Base-by-base conservation (phyloP, 768 basidiomycete species). In the Mrakia gelida region DNA sequence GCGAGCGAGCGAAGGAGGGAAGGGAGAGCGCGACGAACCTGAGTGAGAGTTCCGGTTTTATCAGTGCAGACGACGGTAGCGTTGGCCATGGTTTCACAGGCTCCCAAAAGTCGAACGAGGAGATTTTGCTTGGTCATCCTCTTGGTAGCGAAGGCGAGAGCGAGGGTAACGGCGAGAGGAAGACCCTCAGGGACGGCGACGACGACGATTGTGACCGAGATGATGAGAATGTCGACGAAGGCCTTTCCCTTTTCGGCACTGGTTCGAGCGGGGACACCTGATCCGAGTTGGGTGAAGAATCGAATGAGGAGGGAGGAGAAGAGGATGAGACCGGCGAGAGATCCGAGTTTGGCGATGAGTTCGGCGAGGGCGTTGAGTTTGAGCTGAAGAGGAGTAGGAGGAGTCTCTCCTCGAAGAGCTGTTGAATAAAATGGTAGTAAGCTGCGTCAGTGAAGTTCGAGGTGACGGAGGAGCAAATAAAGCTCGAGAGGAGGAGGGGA, bases 1-100 rank as follows among this genome's bases (percentile, higher is more conserved):
- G 2, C 15, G 34, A 18, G 10, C 8, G 10, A 10, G 70, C 0
- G 6, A n/a, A 26, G 13, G 11, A 4, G 13, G 38, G 38, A 38
- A 38, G 28, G n/a, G 18, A 56, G 11, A n/a, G 11, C 16, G 54
- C 45, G 13, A 59, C 59, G 59, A 59, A 59, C 59, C 63, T 76
- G 77, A 0, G 97, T 99, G 32, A 99, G 90, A 13, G 96, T 98
- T 54, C 96, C 96, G 2, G 95, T 96, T 86, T 96, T 95, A 87
- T 95, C 94, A 21, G 94, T 95, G 85, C 94, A 95, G 65, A 81
- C 75, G 78, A 75, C 67, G 10, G 73, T 63, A 13, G 96, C 93
- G 81, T 98, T 98, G 30, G 93, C 96, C 96, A 98, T 98, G 0
- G 94, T 98, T 86, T 99, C 97, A 85, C 96, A 98, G 18, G 95